Conservation (phyloP, 306 rosid species). For the Vigna trinervia region DNA sequence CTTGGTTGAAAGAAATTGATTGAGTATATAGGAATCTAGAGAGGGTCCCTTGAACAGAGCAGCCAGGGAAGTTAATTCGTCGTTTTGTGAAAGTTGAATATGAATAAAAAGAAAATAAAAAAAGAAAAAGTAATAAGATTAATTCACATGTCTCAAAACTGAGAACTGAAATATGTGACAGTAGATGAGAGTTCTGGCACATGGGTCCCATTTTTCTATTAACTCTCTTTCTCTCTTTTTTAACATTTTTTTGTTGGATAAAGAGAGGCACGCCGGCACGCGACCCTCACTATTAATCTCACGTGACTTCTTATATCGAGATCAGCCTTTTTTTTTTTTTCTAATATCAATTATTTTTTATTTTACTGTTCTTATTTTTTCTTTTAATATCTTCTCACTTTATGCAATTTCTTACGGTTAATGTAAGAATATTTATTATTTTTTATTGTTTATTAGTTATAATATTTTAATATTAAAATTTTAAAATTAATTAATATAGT, state of each 20-base stretch:
- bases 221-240: constrained; percentile 22
- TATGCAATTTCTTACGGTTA: too few species aligned
- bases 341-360: too few species aligned
- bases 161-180: constrained; percentile 41
- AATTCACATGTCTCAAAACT: constrained; percentile 57
- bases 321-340: too few species aligned
- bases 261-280: constrained; percentile 36
- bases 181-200: constrained; percentile 47
- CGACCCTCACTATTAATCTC: too few species aligned
- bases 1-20: too few species aligned
- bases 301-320: too few species aligned
- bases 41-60: not conserved
- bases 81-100: not conserved
- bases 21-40: not conserved
- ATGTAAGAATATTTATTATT: too few species aligned
- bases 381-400: too few species aligned
- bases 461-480: too few species aligned
- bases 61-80: constrained; percentile 34
- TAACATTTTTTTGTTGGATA: constrained; percentile 49
- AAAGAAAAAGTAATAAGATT: not conserved
- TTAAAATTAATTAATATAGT: too few species aligned
- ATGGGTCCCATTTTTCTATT: constrained; percentile 56
- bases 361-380: too few species aligned
- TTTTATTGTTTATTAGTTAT: too few species aligned
- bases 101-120: not conserved